A percentile compares a stretch with the other conserved stretches of the same genome.
Conservation (phyloP, 805 yeast species). For the Candida methanosorbosa region DNA sequence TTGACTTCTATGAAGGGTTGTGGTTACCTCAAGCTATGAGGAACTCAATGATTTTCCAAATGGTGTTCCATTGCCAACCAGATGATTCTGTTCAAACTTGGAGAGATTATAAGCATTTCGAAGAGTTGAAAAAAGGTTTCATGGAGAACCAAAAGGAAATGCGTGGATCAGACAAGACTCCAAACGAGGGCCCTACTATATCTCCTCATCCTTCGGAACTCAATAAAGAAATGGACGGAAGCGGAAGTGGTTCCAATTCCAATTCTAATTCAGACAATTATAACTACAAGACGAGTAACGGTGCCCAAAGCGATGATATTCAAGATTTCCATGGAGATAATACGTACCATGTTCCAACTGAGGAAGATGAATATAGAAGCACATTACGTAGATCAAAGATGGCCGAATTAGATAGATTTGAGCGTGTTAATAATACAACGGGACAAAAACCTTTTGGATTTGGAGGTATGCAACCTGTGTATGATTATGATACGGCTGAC, state of each 20-base stretch:
- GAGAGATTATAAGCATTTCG: constrained; percentile 76
- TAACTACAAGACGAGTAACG: too few species aligned
- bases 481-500: constrained; percentile 70
- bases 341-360: too few species aligned
- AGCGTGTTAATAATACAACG: constrained; percentile 6
- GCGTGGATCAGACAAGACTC: background rate
- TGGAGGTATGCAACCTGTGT: constrained; percentile 11
- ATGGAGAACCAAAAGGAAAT: constrained; percentile 14
- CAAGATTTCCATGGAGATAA: background rate
- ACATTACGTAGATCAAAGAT: constrained; percentile 15
- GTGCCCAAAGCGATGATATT: too few species aligned
- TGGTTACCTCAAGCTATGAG: constrained; percentile 81
- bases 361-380: constrained; percentile 6
- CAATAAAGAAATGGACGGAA: background rate
- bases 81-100: constrained; percentile 86
- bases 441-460: constrained; percentile 9
- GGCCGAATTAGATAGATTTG: constrained; percentile 21
- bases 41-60: constrained; percentile 73
- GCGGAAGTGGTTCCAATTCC: background rate
- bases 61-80: constrained; percentile 91
- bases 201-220: background rate
- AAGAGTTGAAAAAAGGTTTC: constrained; percentile 54
- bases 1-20: constrained; percentile 73
- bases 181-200: background rate
- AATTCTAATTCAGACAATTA: background rate